Base-by-base conservation (phyloP, 1,284 basidiomycete species). In the Rhizoctonia solani region DNA sequence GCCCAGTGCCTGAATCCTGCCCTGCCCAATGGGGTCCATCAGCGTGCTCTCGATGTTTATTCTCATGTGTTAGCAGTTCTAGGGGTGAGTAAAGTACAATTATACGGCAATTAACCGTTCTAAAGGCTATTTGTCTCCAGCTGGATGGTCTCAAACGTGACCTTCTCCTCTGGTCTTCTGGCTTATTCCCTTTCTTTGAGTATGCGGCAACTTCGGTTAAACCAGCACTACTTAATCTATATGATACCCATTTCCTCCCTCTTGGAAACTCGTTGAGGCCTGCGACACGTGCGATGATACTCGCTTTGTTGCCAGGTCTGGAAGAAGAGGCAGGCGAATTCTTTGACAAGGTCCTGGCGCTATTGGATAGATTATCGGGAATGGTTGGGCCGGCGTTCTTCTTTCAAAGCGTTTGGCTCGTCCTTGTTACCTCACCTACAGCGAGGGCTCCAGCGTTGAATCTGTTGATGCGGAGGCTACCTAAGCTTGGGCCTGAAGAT, bases 1-100 rank as follows among this genome's bases (percentile, higher is more conserved):
- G 87, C 96, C 0, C 97, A 99, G 78, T 99, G 97, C 76, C 79
- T 99, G 73, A 99, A 98, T 76, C 96, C 97, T 4, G 96, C 95
- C 0, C 79, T 99, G 6, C 97, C 97, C 0, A 92, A 93, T 23
- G 97, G 97, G 1, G 97, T 99, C 0, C 97, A 99, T 76, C 93
- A 97, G 75, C 85, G 95, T 65, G 95, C 97, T 2, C 80, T 99
- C 70, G 96, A 98, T 75, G 96, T 99, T 14, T 99, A 99, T 76
- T 82, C 86, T 1, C 91, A 98, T 74, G 92, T 99, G 70, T 83
- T 99, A 66, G 85, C 87, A 4, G 88, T 95, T 19, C 87, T 98
- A 39, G 95, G 95, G 46, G 92, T 95, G 74, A 73, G 90, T 81
- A 4, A 1, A 25, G 1, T 39, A n/a, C n/a, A n/a, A n/a, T 37